Evolutionary conservation across 2,329 filamentous ascomycete species (phyloP), one percentile per base, ranked within the genome.

Genomic region (Trichophyton rubrum): DNA sequence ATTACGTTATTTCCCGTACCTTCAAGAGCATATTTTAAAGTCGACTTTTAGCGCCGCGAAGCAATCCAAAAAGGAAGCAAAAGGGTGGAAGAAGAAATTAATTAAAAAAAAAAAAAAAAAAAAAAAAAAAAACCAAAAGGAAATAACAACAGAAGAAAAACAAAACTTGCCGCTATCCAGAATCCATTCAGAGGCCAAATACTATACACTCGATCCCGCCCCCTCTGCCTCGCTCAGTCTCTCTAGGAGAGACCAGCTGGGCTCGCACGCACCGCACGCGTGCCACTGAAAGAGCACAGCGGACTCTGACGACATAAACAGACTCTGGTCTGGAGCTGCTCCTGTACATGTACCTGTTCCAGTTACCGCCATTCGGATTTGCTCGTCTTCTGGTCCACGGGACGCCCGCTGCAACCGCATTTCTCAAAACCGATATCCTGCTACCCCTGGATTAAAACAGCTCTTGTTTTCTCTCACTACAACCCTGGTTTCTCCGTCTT

Each of bases 1-100:
- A 55, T 55, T 55, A 55, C 51, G 51, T 55, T 55, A 55, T 55
- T 55, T 55, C 51, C 51, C 51, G 51, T 55, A 27, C 20, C 27
- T 51, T 27, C 45, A 51, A 53, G 51, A 55, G 27, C 51, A 55
- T 55, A 33, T 55, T 55, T 53, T 55, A 33, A 55, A 55, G 51
- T 55, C 15, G 51, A 55, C 8, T 55, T 35, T 55, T 55, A 55
- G 51, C 51, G 51, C 51, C 24, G 51, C 9, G 27, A 55, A n/a
- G 22, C 27, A 20, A 35, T 8, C 11, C 15, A 11, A 24, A 55
- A 33, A 55, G 51, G 51, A 43, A 43, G 40, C 40, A 43, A 43
- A 41, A 43, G 4, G 40, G n/a, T 38, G 6, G 27, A 55, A 43
- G 15, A 43, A 43, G 40, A 43, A 43, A 55, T n/a, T n/a, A 43